Base-by-base conservation (phyloP, 164 flowering plant genomes). In the Tetrastigma voinierianum region DNA sequence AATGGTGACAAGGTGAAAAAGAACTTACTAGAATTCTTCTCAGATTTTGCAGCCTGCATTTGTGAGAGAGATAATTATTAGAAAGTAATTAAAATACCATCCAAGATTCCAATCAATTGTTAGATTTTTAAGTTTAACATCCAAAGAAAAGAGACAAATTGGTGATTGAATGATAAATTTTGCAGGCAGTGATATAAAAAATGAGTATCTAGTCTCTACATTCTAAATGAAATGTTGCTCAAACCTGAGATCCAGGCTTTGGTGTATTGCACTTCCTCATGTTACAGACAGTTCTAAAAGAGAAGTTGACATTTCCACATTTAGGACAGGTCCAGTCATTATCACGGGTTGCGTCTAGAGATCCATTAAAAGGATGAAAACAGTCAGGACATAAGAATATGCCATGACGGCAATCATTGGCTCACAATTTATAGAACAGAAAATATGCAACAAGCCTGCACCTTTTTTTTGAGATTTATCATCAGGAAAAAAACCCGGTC, bases 251-350 rank as follows among this genome's bases (percentile, higher is more conserved):
- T 69, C 90, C 98, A 53, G 98, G 99, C 88, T 90, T 96, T 44
- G 95, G 93, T 11, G 99, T 96, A 54, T 81, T 87, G 79, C 99
- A 96, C 76, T 96, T 93, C 77, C 97, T 88, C 99, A 96, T 96
- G 82, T 96, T 96, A 77, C 99, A 96, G 66, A 93, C 93, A 44
- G 90, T 83, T 80, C 99, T 82, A 68, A 96, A 96, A 15, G 99
- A 89, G 80, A 96, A 96, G 76, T 96, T 96, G 51, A 89, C 77
- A 78, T 96, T 96, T 55, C 96, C 92, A 84, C 99, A 96, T 65
- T 90, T 89, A 17, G 99, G 99, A 77, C 99, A 96, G 25, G 81
- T 78, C 99, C 99, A 96, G 64, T 96, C 99, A 81, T 84, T 87
- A 66, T 90, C 97, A 24, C 94, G 90, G 16, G 89, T 80, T 44